A percentile compares a stretch with the other conserved stretches of the same genome.
Evolutionary conservation across 495 filamentous ascomycete genomes (phyloP).

Genomic region (Trichoderma virens): DNA sequence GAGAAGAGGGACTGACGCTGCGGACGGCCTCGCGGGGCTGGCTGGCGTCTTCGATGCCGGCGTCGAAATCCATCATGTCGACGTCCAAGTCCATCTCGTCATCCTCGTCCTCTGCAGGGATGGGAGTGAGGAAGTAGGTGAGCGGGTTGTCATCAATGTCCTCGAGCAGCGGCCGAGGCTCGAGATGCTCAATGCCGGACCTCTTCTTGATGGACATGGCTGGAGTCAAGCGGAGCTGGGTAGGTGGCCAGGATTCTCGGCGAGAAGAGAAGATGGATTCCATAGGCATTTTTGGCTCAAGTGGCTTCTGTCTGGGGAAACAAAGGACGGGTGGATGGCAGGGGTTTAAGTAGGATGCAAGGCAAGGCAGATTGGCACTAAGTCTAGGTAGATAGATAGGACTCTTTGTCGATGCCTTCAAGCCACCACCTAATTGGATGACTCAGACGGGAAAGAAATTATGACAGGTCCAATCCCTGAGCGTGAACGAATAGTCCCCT

Average conservation of each 20-base stretch:
- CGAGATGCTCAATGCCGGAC: not conserved
- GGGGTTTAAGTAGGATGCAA: not conserved
- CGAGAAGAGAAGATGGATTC: not conserved
- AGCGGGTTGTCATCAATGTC: conserved; percentile 38
- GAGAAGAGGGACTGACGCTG: conserved; percentile 40
- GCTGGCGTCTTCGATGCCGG: conserved; percentile 41
- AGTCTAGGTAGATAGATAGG: not conserved
- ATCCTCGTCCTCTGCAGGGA: conserved; percentile 25
- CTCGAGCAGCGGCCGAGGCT: conserved; percentile 18
- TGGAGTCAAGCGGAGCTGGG: conserved; percentile 9
- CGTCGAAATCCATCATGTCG: conserved; percentile 38
- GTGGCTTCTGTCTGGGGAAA: not conserved
- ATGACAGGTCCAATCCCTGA: not conserved
- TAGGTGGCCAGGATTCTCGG: conserved; percentile 14
- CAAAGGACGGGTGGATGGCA: not conserved
- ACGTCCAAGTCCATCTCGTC: conserved; percentile 28
- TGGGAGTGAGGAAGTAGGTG: conserved; percentile 43
- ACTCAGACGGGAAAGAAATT: not conserved
- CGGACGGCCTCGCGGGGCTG: conserved; percentile 32
- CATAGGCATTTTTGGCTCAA: conserved; percentile 4
- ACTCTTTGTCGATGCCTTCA: conserved; percentile 2
- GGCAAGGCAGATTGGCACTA: not conserved
- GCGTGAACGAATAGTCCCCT: not conserved
- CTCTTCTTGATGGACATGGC: conserved; percentile 3
- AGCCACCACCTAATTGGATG: not conserved